Percentiles rank a stretch among this genome's conserved stretches.
These are phyloP conservation scores for Xylaria arbuscula DNA, from an alignment of 2,329 filamentous ascomycete genomes.

Conservation along the genomic window DNA sequence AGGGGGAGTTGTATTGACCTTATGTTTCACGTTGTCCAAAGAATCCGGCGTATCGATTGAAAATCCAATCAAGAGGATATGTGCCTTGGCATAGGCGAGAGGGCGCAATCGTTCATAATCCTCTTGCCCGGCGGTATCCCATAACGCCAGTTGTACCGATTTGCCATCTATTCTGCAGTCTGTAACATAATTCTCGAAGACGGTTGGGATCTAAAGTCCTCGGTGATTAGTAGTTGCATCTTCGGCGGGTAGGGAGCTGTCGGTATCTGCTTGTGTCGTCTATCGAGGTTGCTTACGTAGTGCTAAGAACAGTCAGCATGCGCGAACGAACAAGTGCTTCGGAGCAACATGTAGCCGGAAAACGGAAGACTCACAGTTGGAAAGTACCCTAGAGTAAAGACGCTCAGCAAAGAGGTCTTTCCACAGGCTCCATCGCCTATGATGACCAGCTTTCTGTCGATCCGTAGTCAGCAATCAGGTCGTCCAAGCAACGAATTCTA, in stretches of 20 bases:
- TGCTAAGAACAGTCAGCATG: constrained; percentile 59
- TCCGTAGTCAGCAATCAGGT: constrained; percentile 38
- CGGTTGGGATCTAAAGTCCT: constrained; percentile 80
- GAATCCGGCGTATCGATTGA: constrained; percentile 95
- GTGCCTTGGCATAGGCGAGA: constrained; percentile 94
- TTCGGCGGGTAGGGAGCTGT: constrained; percentile 8
- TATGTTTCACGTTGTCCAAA: constrained; percentile 97
- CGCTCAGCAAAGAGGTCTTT: constrained; percentile 96
- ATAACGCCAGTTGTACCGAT: constrained; percentile 96
- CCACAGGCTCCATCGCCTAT: constrained; percentile 82
- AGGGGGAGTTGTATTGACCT: constrained; percentile 63
- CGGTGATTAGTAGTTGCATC: constrained; percentile 36
- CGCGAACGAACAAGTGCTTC: constrained; percentile 33
- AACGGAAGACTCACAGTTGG: constrained; percentile 78
- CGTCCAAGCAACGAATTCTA: constrained; percentile 3
- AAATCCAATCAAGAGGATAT: constrained; percentile 96
- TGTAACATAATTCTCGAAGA: constrained; percentile 99
- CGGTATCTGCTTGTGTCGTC: constrained; percentile 13
- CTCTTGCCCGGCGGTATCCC: constrained; percentile 99
- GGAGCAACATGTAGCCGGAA: constrained; percentile 18
- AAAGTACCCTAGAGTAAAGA: constrained; percentile 98
- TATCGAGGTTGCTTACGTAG: constrained; percentile 60
- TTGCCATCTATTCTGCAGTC: constrained; percentile 98
- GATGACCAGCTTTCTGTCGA: constrained; percentile 51
- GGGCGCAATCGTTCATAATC: constrained; percentile 97